phyloP scores from a whole-genome alignment of 2,329 filamentous ascomycete genomes.

The Ustilaginoidea virens region DNA sequence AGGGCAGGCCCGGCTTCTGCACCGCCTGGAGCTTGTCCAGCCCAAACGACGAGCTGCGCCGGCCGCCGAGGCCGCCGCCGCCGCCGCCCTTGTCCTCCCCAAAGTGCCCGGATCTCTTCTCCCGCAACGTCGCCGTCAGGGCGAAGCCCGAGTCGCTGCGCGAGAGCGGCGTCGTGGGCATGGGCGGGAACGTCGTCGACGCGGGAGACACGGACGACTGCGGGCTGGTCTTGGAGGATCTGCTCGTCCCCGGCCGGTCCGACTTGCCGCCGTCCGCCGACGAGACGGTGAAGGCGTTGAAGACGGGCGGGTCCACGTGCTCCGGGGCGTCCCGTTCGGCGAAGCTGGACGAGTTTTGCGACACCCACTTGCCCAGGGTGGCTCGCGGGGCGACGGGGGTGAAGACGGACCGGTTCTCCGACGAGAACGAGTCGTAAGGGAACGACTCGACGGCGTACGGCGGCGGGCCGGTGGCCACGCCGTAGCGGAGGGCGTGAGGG shows the following conservation, averaged over 20 bases:
- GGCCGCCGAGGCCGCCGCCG: no score
- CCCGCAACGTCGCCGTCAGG: slow-evolving; percentile 68
- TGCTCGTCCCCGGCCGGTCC: slow-evolving; percentile 66
- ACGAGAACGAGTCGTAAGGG: slow-evolving; percentile 78
- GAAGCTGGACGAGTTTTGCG: slow-evolving; percentile 80
- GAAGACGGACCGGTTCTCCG: slow-evolving; percentile 72
- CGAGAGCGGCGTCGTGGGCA: slow-evolving; percentile 67
- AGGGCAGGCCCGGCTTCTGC: slow-evolving; percentile 58
- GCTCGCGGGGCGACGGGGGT: slow-evolving; percentile 53
- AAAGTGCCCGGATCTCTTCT: slow-evolving; percentile 91
- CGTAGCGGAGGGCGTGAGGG: slow-evolving; percentile 74
- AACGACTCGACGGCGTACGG: slow-evolving; percentile 88
- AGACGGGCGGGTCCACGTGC: slow-evolving; percentile 49
- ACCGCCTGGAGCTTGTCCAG: slow-evolving; percentile 54
- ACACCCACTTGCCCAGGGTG: slow-evolving; percentile 71
- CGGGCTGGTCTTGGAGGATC: slow-evolving; percentile 45
- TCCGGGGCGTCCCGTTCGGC: slow-evolving; percentile 45
- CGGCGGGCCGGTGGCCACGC: slow-evolving; percentile 76
- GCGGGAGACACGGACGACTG: slow-evolving; percentile 58
- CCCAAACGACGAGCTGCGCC: slow-evolving; percentile 86
- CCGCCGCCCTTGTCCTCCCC: slow-evolving; percentile 57
- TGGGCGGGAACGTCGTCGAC: slow-evolving; percentile 60
- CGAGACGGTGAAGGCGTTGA: slow-evolving; percentile 80
- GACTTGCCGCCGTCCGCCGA: slow-evolving; percentile 48
- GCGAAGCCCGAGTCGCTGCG: slow-evolving; percentile 86